These are phyloP conservation scores for Astraeus odoratus DNA, from an alignment of 768 basidiomycete genomes.

Conservation along the genomic window DNA sequence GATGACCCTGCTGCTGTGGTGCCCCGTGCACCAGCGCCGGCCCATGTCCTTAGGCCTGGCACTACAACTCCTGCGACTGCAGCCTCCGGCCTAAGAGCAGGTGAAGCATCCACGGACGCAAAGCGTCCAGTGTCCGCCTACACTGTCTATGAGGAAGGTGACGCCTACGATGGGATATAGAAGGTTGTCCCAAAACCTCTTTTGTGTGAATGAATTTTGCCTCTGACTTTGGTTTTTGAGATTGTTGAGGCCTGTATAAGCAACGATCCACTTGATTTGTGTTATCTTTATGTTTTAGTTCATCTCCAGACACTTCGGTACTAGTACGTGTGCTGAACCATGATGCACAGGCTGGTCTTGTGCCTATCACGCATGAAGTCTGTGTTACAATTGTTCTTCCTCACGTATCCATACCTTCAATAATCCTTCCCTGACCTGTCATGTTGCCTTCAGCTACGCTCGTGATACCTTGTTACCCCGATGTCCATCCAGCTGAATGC, in stretches of 20 bases:
- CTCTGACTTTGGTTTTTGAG: conserved; percentile 7
- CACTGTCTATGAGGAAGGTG: conserved; percentile 52
- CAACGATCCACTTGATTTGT: conserved; percentile 17
- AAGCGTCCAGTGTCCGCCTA: conserved; percentile 45
- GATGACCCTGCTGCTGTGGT: conserved; percentile 24
- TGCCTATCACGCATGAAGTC: conserved; percentile 9
- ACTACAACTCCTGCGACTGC: conserved; percentile 8
- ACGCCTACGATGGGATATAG: conserved; percentile 67
- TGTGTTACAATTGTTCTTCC: neutral
- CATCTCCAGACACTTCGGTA: neutral
- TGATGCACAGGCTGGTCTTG: conserved; percentile 23
- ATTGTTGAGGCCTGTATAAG: conserved; percentile 14
- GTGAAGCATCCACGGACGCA: conserved; percentile 5
- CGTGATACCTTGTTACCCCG: conserved; percentile 12
- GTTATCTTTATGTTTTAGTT: conserved; percentile 13
- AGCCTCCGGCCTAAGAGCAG: conserved; percentile 8
- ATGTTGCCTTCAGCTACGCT: conserved; percentile 1
- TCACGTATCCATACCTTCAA: neutral
- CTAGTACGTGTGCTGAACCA: conserved; percentile 5
- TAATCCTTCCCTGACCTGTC: neutral
- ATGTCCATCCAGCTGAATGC: conserved; percentile 13
- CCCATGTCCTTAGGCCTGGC: conserved; percentile 6
- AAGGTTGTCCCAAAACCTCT: neutral
- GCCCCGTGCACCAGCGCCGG: conserved; percentile 28
- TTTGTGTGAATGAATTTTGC: conserved; percentile 4